Conservation (phyloP, 176 grass and related monocot genomes). For the Zea luxurians region DNA sequence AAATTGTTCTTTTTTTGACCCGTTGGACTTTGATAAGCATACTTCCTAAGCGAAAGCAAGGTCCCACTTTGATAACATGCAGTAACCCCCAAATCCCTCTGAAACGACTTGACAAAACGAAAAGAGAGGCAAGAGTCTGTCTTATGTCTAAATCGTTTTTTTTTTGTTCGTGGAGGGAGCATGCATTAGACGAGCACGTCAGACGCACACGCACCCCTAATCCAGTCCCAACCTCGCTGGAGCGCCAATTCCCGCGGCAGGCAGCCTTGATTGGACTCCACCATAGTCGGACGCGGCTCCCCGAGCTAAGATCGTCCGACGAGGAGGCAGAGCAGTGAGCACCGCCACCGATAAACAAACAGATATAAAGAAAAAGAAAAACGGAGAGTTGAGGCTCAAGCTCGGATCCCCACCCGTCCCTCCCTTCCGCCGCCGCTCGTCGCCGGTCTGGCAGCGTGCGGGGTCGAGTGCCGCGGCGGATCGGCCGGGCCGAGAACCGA, state of each 20-base stretch:
- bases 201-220: not conserved
- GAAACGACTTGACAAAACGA: not conserved
- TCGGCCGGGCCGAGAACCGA: not conserved
- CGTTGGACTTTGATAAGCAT: not conserved
- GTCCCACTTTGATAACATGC: not conserved
- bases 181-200: slow-evolving; percentile 8
- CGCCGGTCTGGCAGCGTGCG: not conserved
- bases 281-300: not conserved
- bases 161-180: not conserved
- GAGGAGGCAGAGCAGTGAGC: not conserved
- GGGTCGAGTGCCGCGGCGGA: not conserved
- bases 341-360: not conserved
- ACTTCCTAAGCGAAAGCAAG: not conserved
- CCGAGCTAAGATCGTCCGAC: not conserved
- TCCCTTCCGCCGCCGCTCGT: not conserved
- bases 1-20: not conserved
- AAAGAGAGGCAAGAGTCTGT: not conserved
- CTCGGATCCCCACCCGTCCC: not conserved
- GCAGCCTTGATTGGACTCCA: not conserved
- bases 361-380: not conserved
- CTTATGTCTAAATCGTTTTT: not conserved
- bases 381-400: not conserved
- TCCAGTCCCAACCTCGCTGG: not conserved
- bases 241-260: not conserved
- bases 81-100: not conserved